Evolutionary conservation across 768 basidiomycete species (phyloP), one percentile per base, ranked within the genome.

Genomic region (Boletus rubropictus): DNA sequence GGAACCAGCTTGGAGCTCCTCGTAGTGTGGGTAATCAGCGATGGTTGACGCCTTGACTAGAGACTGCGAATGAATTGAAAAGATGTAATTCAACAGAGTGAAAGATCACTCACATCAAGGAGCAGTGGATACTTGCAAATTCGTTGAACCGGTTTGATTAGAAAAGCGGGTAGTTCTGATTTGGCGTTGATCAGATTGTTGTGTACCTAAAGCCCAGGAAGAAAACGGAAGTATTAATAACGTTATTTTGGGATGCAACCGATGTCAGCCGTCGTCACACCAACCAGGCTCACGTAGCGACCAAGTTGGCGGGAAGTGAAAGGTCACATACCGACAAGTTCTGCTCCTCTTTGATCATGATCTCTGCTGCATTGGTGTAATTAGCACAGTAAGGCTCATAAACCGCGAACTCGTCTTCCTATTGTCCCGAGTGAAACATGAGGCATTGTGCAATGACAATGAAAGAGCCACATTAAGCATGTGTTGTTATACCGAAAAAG

Each of bases 361-460:
- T 75, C 39, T 90, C 88, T 54, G 84, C 78, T 9, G 93, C 93
- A 53, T 81, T 84, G 24, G 85, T 86, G 69, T 93, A 93, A 68
- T 96, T 95, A 44, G 89, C 90, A 69, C 93, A 98, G 67, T 96
- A 99, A 8, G 95, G 92, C 62, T 96, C 93, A 67, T 99, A 99
- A 29, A 92, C 90, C 25, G 82, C 79, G 59, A 99, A 98, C 58
- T 94, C 92, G 47, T 91, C 81, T 77, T 99, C 95, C 89, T 97
- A 75, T 79, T 79, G 73, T 75, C 71, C 64, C 69, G 11, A 34
- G 46, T 41, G 21, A 39, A 48, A 42, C 14, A 46, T 7, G 18
- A 22, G 8, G 42, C 33, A 27, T 38, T n/a, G n/a, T n/a, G 52
- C 68, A 47, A 18, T 59, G 50, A 76, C 67, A 77, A 78, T 68